Conservation (phyloP, 768 basidiomycete genomes). For the Sarcomyxa edulis region DNA sequence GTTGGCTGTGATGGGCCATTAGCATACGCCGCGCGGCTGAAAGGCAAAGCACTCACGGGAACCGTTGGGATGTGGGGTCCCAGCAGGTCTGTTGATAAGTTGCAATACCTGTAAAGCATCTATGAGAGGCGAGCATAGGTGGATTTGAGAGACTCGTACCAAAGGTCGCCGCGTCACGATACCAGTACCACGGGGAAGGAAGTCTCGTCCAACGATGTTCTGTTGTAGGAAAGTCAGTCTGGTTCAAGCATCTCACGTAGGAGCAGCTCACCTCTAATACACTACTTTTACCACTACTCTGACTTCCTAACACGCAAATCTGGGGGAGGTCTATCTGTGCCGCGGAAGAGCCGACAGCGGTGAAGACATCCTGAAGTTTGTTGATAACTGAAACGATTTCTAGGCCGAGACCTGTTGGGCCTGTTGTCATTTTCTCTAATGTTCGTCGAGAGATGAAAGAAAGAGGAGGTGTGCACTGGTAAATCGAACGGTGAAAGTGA, state of each 20-base stretch:
- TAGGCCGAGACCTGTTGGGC: slow-evolving; percentile 64
- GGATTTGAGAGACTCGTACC: slow-evolving; percentile 38
- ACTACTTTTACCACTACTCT: slow-evolving; percentile 92
- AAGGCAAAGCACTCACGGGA: slow-evolving; percentile 31
- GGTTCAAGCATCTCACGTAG: slow-evolving; percentile 7
- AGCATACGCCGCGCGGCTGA: slow-evolving; percentile 1
- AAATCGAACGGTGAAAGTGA: slow-evolving; percentile 10
- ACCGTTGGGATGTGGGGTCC: slow-evolving; percentile 28
- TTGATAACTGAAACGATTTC: slow-evolving; percentile 82
- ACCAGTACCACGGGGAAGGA: slow-evolving; percentile 96
- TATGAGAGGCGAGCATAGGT: slow-evolving; percentile 2
- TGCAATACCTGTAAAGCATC: slow-evolving; percentile 65
- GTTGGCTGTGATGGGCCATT: slow-evolving; percentile 27
- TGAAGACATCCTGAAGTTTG: slow-evolving; percentile 90
- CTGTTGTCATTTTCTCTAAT: slow-evolving; percentile 44
- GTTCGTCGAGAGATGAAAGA: slow-evolving; percentile 12
- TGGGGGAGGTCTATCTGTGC: slow-evolving; percentile 85
- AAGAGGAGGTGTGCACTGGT: slow-evolving; percentile 11
- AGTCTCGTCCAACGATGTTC: slow-evolving; percentile 98
- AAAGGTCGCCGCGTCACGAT: slow-evolving; percentile 97
- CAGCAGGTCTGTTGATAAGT: slow-evolving; percentile 81
- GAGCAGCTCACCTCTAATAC: slow-evolving; percentile 68
- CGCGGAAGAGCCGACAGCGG: slow-evolving; percentile 73
- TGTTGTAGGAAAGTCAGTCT: slow-evolving; percentile 27
- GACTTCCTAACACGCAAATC: slow-evolving; percentile 88